phyloP scores from a whole-genome alignment of 495 filamentous ascomycete species.

The Penicillium maclennaniae region DNA sequence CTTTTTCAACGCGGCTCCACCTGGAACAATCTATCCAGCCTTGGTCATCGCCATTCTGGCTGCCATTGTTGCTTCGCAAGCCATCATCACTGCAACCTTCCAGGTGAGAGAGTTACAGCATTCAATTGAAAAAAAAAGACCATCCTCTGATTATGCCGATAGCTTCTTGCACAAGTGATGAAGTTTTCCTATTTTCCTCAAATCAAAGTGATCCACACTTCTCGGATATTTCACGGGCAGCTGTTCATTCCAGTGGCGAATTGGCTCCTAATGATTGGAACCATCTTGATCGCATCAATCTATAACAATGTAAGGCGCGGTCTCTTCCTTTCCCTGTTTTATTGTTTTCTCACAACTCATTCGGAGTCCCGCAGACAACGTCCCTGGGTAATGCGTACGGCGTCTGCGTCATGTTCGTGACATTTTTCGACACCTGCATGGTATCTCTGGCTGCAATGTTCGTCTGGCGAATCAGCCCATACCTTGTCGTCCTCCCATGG shows the following conservation, averaged over 20 bases:
- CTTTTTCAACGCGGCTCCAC: slow-evolving; percentile 65
- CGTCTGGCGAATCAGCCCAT: slow-evolving; percentile 59
- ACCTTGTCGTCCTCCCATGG: slow-evolving; percentile 57
- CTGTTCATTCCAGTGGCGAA: slow-evolving; percentile 69
- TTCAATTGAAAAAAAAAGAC: no score
- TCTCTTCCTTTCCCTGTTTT: no score
- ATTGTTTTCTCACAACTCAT: no score
- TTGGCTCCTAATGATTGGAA: slow-evolving; percentile 71
- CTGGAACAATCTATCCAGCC: slow-evolving; percentile 62
- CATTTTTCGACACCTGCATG: slow-evolving; percentile 70
- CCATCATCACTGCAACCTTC: slow-evolving; percentile 73
- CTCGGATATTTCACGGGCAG: slow-evolving; percentile 62
- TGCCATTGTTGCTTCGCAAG: slow-evolving; percentile 72
- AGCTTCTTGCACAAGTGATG: slow-evolving; percentile 70
- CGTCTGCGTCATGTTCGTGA: slow-evolving; percentile 71
- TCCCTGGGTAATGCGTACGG: slow-evolving; percentile 51
- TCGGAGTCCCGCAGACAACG: no score
- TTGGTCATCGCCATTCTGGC: slow-evolving; percentile 64
- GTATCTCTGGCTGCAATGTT: slow-evolving; percentile 63
- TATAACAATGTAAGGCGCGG: slow-evolving; percentile 66
- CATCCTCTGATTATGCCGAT: slow-evolving; percentile 2
- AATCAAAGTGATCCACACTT: slow-evolving; percentile 65
- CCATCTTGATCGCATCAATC: slow-evolving; percentile 65
- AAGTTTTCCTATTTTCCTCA: slow-evolving; percentile 72
- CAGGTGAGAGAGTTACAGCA: slow-evolving; percentile 32